A percentile compares a stretch with the other conserved stretches of the same genome.
Evolutionary conservation across 768 basidiomycete species (phyloP).

Genomic region (Cystobasidium onofrii): DNA sequence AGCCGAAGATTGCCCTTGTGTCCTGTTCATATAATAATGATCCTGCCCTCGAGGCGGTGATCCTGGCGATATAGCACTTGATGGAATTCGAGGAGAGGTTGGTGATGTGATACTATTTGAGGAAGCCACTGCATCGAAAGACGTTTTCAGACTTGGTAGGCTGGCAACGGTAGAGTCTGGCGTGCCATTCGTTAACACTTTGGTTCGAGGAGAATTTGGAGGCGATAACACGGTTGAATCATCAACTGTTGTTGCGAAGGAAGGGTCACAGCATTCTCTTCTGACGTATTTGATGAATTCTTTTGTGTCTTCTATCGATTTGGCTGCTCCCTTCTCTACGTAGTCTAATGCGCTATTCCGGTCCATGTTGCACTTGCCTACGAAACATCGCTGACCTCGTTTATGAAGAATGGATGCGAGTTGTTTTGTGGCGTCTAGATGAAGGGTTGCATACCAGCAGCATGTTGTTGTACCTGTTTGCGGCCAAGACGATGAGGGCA

Average conservation of each 20-base stretch:
- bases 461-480: constrained; percentile 14
- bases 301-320: constrained; percentile 53
- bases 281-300: constrained; percentile 64
- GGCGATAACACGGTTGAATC: not conserved
- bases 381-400: constrained; percentile 51
- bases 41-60: constrained; percentile 10
- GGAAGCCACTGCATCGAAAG: not conserved
- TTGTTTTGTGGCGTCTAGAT: constrained; percentile 68
- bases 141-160: not conserved
- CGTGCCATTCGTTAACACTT: not conserved
- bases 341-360: constrained; percentile 42
- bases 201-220: not conserved
- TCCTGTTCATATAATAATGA: not conserved
- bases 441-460: constrained; percentile 60
- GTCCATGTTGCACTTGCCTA: constrained; percentile 85
- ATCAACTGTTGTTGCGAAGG: not conserved
- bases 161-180: not conserved
- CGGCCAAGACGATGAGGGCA: too few relatives aligned
- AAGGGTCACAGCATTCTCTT: constrained; percentile 30
- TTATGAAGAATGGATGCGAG: constrained; percentile 66
- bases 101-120: not conserved
- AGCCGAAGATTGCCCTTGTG: not conserved
- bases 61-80: not conserved
- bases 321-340: constrained; percentile 27
- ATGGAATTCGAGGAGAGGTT: not conserved